phyloP scores from a whole-genome alignment of 1,139 yeast species.

The Hansenula lynferdii region DNA sequence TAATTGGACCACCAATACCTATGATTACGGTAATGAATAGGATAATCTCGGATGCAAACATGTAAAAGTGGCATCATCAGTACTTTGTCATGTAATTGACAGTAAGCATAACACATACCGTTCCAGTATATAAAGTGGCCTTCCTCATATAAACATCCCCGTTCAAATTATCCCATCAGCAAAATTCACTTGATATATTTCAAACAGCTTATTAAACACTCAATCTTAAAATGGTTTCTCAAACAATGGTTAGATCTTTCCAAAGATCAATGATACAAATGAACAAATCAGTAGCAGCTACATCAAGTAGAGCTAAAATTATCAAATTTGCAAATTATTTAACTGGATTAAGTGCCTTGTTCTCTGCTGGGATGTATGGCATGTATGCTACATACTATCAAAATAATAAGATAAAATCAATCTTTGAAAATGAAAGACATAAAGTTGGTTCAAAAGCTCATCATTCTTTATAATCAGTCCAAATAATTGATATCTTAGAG shows the following conservation, averaged over 20 bases:
- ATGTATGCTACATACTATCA: constrained; percentile 20
- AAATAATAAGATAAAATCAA: constrained; percentile 20
- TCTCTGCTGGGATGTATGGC: constrained; percentile 12
- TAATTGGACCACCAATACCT: too few species aligned
- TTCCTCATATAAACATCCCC: too few species aligned
- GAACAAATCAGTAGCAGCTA: constrained; percentile 14
- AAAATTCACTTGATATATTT: neutral
- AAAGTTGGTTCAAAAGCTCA: constrained; percentile 2
- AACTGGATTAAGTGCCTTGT: constrained; percentile 13
- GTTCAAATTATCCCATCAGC: too few species aligned
- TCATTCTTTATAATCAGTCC: constrained; percentile 1
- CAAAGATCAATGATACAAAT: constrained; percentile 17
- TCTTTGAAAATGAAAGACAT: constrained; percentile 13
- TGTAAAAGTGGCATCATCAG: too few species aligned
- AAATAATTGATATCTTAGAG: too few species aligned
- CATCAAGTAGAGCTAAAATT: constrained; percentile 5
- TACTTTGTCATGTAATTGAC: too few species aligned
- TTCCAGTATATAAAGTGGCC: too few species aligned
- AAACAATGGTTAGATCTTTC: constrained; percentile 16
- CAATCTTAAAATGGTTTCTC: constrained; percentile 16
- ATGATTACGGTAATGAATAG: too few species aligned
- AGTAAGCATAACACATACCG: too few species aligned
- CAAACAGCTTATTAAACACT: neutral
- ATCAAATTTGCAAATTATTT: constrained; percentile 13
- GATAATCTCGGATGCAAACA: too few species aligned